Base-by-base conservation (phyloP, 1,284 basidiomycete species). In the Irpex sp. region DNA sequence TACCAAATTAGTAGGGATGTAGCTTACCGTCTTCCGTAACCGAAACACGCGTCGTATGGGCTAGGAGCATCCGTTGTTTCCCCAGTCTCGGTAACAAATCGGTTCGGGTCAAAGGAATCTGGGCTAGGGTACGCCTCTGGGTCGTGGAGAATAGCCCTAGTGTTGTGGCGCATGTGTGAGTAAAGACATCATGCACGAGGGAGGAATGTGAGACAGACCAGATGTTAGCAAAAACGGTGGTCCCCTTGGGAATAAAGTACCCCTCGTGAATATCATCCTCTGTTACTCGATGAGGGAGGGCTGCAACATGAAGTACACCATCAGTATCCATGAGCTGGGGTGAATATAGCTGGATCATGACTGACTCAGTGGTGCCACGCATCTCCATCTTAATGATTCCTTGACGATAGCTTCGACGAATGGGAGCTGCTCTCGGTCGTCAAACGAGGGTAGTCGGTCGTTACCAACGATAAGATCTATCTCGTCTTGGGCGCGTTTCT, bases 351-450 rank as follows among this genome's bases (percentile, higher is more conserved):
- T 47, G 11, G 7, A 47, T 47, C 44, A 47, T n/a, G 37, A 44
- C 61, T 17, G 26, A 69, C 71, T 64, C 2, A 70, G 57, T 9
- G 70, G 65, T 1, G 69, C 67, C 15, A 75, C 72, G 3, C 74
- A 73, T 37, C 72, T 69, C 77, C 77, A 78, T 7, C 75, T 68
- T 19, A 76, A 40, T 4, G 69, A 66, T 66, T 79, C 78, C 52
- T 71, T 71, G 6, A 78, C 65, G 19, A 74, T 63, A 0, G 74
- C 75, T 21, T 72, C 64, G 48, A 77, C 67, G 65, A 75, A 77
- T 2, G 76, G 74, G 13, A 78, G 62, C 3, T 62, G 59, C 1
- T 68, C 61, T 34, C 70, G 63, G 63, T 79, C 77, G 1, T 64
- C 66, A 58, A 77, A 75, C 31, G 62, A 68, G 0, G 78, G 77